Evolutionary conservation across 208 protist species (phyloP), one percentile per base, ranked within the genome.

Genomic region (Paratrypanosoma confusum): DNA sequence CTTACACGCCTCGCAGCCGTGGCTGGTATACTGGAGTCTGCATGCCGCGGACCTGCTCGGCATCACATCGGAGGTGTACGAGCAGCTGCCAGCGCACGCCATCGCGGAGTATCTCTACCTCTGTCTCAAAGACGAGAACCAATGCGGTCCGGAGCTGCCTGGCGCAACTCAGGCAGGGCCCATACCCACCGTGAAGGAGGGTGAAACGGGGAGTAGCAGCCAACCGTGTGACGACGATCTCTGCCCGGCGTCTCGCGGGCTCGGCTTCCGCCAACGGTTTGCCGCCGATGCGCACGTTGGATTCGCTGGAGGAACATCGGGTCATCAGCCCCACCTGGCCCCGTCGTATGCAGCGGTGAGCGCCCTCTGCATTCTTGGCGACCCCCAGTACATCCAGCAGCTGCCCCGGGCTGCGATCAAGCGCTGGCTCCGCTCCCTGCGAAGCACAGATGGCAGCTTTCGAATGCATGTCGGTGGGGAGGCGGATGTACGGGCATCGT

Each of bases 401-500:
- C 53, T 94, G n/a, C 71, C 85, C 1, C 54, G 83, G 3, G 65
- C 78, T 0, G 74, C 65, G 16, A 73, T 96, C 40, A 80, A 89
- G 50, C 53, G 72, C n/a, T 96, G 84, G 75, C 39, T 95, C 8
- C 51, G 90, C 8, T 57, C 58, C 0, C 65, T 96, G 23, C 81
- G 85, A 22, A 57, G 66, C 25, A 3, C 2, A 17, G 76, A 83
- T 24, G 80, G 82, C 18, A 75, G 81, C 32, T 95, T 95, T 50
- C 33, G 54, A 25, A 78, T 96, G 54, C 77, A 95, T 50, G 34
- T 51, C 11, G 77, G 70, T 16, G 91, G 88, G 1, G 88, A 96
- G 48, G 50, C 58, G 3, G 88, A 96, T 48, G 57, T 94, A 21
- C 83, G 91, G 5, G 83, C 71, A 2, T 79, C 65, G 18, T 96